Base-by-base conservation (phyloP, 139 green algal species). In the Spirogloea muscicola region DNA sequence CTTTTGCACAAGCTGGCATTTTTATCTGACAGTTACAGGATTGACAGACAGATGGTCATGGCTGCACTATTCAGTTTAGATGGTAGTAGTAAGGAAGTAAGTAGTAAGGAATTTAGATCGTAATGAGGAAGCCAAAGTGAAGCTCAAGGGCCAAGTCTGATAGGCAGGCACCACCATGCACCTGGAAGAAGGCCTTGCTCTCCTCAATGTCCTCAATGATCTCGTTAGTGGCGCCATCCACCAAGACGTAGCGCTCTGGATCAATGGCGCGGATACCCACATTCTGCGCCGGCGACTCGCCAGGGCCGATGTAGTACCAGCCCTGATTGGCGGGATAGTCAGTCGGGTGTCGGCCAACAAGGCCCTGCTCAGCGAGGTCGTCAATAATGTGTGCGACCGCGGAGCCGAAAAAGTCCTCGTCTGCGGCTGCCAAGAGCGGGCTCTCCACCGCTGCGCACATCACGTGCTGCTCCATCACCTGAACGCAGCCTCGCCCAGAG, bases 181-280 rank as follows among this genome's bases (percentile, higher is more conserved):
- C 85, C 74, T 92, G 63, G 49, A 84, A 95, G 74, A 94, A 95
- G 7, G 87, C 91, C 49, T 90, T 93, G 83, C 72, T 88, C 58
- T 82, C 82, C 78, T 96, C 91, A 5, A 96, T 83, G 78, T 95
- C 87, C 79, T 96, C 92, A 10, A 97, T 72, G 6, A 90, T 34
- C 37, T 48, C 5, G 72, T 36, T 78, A 13, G 68, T 69, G 4
- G 25, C 72, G 68, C 91, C 89, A 49, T 96, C 84, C 58, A 93
- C 82, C 16, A 97, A 89, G 16, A 74, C 61, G 55, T 89, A 95
- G 34, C 84, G 85, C 70, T 92, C 86, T 0, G 88, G 84, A 63
- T 97, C 93, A 40, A 98, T 97, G 33, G 88, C 79, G 3, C 93
- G 86, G 52, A 96, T 67, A 68, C 68, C 87, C 58, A 96, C 73